These are phyloP conservation scores for Trametes punicea DNA, from an alignment of 768 basidiomycete genomes.

Conservation along the genomic window DNA sequence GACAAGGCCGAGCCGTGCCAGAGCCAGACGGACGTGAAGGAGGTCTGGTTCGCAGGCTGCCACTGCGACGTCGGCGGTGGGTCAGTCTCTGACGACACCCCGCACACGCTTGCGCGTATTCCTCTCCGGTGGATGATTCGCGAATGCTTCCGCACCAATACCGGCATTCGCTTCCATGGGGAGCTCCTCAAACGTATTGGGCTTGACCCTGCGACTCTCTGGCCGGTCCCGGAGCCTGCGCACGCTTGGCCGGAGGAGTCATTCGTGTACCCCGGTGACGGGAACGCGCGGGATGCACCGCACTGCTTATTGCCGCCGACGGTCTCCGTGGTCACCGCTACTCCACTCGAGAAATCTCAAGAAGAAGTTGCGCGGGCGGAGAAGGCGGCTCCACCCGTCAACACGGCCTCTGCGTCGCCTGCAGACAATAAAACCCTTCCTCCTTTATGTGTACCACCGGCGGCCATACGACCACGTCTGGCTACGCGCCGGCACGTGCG, in stretches of 20 bases:
- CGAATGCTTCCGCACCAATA: constrained; percentile 47
- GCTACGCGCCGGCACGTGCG: background rate
- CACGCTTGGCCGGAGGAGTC: constrained; percentile 11
- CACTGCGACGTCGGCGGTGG: constrained; percentile 80
- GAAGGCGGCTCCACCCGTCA: background rate
- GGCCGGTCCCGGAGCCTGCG: constrained; percentile 20
- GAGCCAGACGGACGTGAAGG: constrained; percentile 55
- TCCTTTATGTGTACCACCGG: background rate
- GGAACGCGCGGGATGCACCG: background rate
- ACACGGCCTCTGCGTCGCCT: background rate
- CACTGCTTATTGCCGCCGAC: background rate
- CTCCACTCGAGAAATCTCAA: constrained; percentile 12
- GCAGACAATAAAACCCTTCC: background rate
- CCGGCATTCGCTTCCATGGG: constrained; percentile 39
- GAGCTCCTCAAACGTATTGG: constrained; percentile 32
- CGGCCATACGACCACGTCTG: background rate
- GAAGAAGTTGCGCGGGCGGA: background rate
- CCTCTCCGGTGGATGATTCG: constrained; percentile 59
- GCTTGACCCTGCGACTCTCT: constrained; percentile 27
- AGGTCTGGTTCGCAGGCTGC: constrained; percentile 80
- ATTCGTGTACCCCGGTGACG: constrained; percentile 2
- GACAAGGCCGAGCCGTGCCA: constrained; percentile 30
- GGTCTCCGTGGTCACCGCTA: constrained; percentile 20
- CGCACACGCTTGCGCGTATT: constrained; percentile 63
- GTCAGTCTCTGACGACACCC: constrained; percentile 52